These are phyloP conservation scores for Suillus americanus DNA, from an alignment of 768 basidiomycete genomes.

Conservation along the genomic window DNA sequence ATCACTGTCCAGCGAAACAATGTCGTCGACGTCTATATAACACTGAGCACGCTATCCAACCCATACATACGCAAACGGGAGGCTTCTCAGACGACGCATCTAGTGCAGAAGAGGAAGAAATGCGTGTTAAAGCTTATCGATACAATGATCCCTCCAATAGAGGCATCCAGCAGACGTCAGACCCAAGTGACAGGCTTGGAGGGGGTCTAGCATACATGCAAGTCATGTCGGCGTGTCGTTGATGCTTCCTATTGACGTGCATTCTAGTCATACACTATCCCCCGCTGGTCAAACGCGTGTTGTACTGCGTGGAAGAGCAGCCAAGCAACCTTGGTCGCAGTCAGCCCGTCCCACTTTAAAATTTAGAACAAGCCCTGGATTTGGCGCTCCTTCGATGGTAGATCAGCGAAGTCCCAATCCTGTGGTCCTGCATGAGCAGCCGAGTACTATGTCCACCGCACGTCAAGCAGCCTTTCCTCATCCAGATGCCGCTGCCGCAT, in stretches of 20 bases:
- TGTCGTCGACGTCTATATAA: conserved; percentile 21
- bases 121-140: no score
- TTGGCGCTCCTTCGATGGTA: conserved; percentile 16
- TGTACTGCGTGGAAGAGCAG: conserved; percentile 15
- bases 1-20: conserved; percentile 29
- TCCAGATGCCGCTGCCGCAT: no score
- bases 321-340: background rate
- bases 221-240: conserved; percentile 13
- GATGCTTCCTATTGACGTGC: conserved; percentile 7
- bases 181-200: conserved; percentile 11
- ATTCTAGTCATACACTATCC: conserved; percentile 17
- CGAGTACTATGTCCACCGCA: conserved; percentile 11
- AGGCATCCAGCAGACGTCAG: conserved; percentile 7
- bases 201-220: conserved; percentile 34
- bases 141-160: no score
- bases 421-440: conserved; percentile 7
- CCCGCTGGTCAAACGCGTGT: conserved; percentile 22
- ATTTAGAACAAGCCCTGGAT: conserved; percentile 20
- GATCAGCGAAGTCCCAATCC: background rate
- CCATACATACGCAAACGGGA: no score
- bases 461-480: background rate
- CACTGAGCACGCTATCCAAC: no score
- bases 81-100: no score
- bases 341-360: background rate
- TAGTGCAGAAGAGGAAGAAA: no score